Evolutionary conservation across 2,329 filamentous ascomycete species (phyloP).

Genomic region (Botrytis paeoniae): DNA sequence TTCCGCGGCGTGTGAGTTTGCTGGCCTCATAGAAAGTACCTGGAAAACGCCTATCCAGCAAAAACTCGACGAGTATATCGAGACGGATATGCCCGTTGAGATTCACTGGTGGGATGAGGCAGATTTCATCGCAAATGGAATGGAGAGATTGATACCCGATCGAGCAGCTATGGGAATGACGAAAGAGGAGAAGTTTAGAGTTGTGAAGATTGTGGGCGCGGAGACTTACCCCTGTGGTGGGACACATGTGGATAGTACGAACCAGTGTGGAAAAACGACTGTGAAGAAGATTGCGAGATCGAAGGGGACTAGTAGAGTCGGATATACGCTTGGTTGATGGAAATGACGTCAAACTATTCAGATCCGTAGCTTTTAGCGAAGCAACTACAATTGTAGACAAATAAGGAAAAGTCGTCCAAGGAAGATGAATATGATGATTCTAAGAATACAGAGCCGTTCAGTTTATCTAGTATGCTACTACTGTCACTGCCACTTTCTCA

Average conservation of each 20-base stretch:
- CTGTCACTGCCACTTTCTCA: background rate
- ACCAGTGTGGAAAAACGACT: slow-evolving; percentile 55
- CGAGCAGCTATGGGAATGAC: slow-evolving; percentile 40
- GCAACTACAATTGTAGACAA: background rate
- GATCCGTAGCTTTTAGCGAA: background rate
- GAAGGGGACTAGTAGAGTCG: slow-evolving; percentile 60
- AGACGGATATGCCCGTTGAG: slow-evolving; percentile 54
- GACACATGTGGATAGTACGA: slow-evolving; percentile 64
- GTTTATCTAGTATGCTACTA: background rate
- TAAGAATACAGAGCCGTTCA: background rate
- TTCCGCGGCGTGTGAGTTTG: slow-evolving; percentile 65
- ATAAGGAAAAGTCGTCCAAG: background rate
- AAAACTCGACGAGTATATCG: slow-evolving; percentile 57
- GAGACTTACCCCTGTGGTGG: slow-evolving; percentile 74
- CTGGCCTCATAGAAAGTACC: slow-evolving; percentile 61
- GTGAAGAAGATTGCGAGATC: slow-evolving; percentile 65
- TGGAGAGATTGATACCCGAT: slow-evolving; percentile 56
- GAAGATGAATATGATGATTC: background rate
- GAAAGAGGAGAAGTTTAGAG: slow-evolving; percentile 53
- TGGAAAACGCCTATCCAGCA: slow-evolving; percentile 61
- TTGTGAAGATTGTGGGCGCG: slow-evolving; percentile 65
- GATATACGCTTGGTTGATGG: slow-evolving; percentile 22
- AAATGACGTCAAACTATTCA: background rate
- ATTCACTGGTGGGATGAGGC: slow-evolving; percentile 67
- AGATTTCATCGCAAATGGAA: slow-evolving; percentile 53